Percentiles rank a stretch among this genome's conserved stretches.
phyloP scores from a whole-genome alignment of 805 yeast species.

The Candida nitratophila region DNA sequence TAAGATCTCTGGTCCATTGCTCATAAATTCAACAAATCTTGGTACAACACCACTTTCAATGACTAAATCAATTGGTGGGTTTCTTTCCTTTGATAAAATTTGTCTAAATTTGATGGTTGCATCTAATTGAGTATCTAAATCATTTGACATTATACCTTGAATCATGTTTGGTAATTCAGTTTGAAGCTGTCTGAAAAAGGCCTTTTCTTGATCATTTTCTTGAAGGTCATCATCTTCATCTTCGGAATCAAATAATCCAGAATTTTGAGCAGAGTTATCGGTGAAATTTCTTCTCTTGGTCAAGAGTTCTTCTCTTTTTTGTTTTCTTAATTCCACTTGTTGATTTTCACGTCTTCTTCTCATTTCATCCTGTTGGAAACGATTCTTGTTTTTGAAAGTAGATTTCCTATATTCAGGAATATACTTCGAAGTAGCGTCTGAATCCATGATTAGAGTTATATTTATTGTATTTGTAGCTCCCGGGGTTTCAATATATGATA shows the following conservation, averaged over 20 bases:
- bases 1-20: constrained; percentile 71
- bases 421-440: constrained; percentile 72
- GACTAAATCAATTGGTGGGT: constrained; percentile 93
- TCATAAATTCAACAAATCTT: constrained; percentile 79
- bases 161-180: constrained; percentile 81
- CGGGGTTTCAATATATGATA: too few relatives aligned
- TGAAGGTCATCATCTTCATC: constrained; percentile 48
- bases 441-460: constrained; percentile 70
- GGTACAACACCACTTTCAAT: constrained; percentile 93
- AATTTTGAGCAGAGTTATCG: constrained; percentile 1
- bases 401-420: constrained; percentile 98
- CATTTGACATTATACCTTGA: constrained; percentile 66
- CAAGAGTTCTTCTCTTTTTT: constrained; percentile 89
- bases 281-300: constrained; percentile 73
- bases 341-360: constrained; percentile 97
- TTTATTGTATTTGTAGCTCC: too few relatives aligned
- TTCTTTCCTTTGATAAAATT: constrained; percentile 84
- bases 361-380: constrained; percentile 91
- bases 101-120: constrained; percentile 94
- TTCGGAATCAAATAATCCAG: constrained; percentile 39
- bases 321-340: constrained; percentile 93
- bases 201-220: constrained; percentile 17
- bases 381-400: constrained; percentile 87
- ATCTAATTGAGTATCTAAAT: constrained; percentile 71
- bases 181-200: constrained; percentile 42